These are phyloP conservation scores for Rhodotorula sp. DNA, from an alignment of 1,284 basidiomycete genomes.

Conservation along the genomic window DNA sequence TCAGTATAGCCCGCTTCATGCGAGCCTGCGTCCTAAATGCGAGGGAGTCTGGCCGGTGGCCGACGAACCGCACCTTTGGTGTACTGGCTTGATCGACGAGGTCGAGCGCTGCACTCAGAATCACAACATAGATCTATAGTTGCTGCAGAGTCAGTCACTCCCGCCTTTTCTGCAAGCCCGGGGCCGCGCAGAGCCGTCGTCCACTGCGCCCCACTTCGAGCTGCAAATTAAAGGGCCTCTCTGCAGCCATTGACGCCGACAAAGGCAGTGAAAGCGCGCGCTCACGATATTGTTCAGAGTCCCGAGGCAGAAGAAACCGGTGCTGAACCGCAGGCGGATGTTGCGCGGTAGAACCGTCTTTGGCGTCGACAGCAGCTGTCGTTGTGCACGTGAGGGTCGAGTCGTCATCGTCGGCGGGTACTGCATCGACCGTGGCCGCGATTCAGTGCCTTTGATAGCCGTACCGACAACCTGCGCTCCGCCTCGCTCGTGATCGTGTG, in stretches of 20 bases:
- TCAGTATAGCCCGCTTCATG: too few species aligned
- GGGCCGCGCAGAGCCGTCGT: too few species aligned
- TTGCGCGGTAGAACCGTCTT: background rate
- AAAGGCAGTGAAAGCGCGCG: too few species aligned
- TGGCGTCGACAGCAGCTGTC: background rate
- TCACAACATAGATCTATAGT: slow-evolving; percentile 71
- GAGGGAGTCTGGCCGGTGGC: background rate
- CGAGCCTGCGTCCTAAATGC: too few species aligned
- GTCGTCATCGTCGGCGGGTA: slow-evolving; percentile 1
- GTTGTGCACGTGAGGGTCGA: background rate
- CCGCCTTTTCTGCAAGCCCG: background rate
- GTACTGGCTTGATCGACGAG: slow-evolving; percentile 78
- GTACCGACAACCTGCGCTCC: too few species aligned
- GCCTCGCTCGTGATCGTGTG: too few species aligned
- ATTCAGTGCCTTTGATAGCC: background rate
- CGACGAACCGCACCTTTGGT: slow-evolving; percentile 57
- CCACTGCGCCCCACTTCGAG: background rate
- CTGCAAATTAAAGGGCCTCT: too few species aligned
- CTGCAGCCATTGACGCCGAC: too few species aligned
- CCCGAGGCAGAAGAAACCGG: slow-evolving; percentile 13
- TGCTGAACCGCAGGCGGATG: background rate
- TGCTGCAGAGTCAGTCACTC: slow-evolving; percentile 5
- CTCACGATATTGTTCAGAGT: slow-evolving; percentile 48
- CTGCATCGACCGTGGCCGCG: background rate
- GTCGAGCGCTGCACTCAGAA: slow-evolving; percentile 91